phyloP scores from a whole-genome alignment of 2,329 filamentous ascomycete genomes.

The Curvularia eragrostidis region DNA sequence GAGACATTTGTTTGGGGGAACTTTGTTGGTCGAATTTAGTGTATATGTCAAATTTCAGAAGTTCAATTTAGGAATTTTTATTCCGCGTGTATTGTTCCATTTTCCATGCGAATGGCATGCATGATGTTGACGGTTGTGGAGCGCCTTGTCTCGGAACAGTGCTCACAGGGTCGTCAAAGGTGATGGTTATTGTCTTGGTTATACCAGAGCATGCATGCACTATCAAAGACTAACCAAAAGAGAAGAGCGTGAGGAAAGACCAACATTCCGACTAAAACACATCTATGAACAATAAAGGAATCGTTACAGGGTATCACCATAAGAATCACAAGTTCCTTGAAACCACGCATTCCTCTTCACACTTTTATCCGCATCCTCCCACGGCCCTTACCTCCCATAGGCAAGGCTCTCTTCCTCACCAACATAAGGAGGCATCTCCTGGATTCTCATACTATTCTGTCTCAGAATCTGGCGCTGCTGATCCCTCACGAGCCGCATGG shows the following conservation, averaged over 20 bases:
- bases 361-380: not conserved
- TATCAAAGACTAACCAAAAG: not conserved
- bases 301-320: not conserved
- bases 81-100: not conserved
- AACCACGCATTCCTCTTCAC: not conserved
- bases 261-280: not conserved
- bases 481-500: conserved; percentile 40
- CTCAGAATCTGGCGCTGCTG: conserved; percentile 36
- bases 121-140: not conserved
- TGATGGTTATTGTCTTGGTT: not conserved
- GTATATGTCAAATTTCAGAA: conserved; percentile 1
- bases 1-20: not conserved
- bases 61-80: not conserved
- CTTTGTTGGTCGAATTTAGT: not conserved
- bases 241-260: too few relatives aligned
- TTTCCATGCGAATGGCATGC: not conserved
- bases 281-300: not conserved
- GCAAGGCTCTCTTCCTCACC: not conserved
- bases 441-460: conserved; percentile 26
- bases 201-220: not conserved
- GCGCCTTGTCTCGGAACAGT: too few relatives aligned
- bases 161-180: too few relatives aligned
- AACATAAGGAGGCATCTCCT: not conserved
- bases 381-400: not conserved
- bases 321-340: not conserved